These are phyloP conservation scores for Xylariaceae sp. DNA, from an alignment of 2,329 filamentous ascomycete genomes.

Conservation along the genomic window DNA sequence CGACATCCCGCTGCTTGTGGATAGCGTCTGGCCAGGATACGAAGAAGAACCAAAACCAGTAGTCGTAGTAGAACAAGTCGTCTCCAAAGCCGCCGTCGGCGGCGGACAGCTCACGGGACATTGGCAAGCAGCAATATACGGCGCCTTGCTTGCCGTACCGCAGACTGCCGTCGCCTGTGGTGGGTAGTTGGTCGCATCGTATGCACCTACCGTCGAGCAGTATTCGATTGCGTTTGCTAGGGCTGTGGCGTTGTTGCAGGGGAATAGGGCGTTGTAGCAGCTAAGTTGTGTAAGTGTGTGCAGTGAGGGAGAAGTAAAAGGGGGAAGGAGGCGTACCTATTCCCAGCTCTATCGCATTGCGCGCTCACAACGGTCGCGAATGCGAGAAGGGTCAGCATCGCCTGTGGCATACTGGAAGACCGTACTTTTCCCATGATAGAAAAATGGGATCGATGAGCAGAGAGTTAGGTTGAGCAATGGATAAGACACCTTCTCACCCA, in stretches of 20 bases:
- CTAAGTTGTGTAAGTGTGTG: slow-evolving; percentile 2
- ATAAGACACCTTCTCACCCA: no score
- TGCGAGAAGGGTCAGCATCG: slow-evolving; percentile 17
- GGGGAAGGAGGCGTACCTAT: slow-evolving; percentile 7
- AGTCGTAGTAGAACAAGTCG: neutral
- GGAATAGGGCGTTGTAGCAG: slow-evolving; percentile 27
- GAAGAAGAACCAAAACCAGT: neutral
- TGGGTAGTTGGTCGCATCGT: slow-evolving; percentile 25
- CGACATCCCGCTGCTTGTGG: neutral
- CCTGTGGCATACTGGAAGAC: slow-evolving; percentile 15
- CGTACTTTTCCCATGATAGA: neutral
- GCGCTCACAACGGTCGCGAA: slow-evolving; percentile 14
- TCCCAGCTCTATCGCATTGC: slow-evolving; percentile 19
- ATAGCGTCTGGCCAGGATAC: slow-evolving; percentile 3
- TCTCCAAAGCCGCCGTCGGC: neutral
- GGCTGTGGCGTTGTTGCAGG: slow-evolving; percentile 19
- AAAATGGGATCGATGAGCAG: neutral
- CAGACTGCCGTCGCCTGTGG: slow-evolving; percentile 23
- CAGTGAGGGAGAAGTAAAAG: no score
- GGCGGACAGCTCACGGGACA: slow-evolving; percentile 17
- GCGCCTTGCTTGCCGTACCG: slow-evolving; percentile 18
- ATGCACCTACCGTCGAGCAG: slow-evolving; percentile 23
- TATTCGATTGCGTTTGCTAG: slow-evolving; percentile 19
- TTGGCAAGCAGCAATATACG: slow-evolving; percentile 24
- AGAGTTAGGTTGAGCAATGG: no score